These are phyloP conservation scores for Tetrahymena elliotti DNA, from an alignment of 73 alveolate genomes.

Conservation along the genomic window DNA sequence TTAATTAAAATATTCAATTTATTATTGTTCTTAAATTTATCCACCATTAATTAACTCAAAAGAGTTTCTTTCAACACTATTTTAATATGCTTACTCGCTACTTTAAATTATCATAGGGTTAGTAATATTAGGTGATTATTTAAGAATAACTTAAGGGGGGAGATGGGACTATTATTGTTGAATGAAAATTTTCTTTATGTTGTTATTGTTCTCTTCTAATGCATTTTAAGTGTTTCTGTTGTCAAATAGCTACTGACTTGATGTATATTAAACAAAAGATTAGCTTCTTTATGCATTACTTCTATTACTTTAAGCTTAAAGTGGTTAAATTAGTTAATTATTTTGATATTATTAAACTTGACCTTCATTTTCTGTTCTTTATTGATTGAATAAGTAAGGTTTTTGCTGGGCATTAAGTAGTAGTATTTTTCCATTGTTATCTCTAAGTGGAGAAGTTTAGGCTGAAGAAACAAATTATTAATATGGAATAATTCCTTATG, in stretches of 20 bases:
- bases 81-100: neutral
- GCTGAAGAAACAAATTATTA: neutral
- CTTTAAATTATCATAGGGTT: neutral
- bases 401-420: neutral
- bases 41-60: neutral
- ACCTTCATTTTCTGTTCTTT: neutral
- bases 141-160: neutral
- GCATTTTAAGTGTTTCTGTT: neutral
- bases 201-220: neutral
- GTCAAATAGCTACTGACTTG: neutral
- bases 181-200: neutral
- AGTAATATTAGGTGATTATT: neutral
- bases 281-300: neutral
- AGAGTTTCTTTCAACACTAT: neutral
- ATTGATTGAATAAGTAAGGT: neutral
- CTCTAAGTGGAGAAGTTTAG: neutral
- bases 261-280: neutral
- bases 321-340: neutral
- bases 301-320: neutral
- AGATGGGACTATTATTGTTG: neutral
- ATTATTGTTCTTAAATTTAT: neutral
- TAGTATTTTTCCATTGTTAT: neutral
- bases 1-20: neutral
- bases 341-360: neutral
- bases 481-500: neutral